Evolutionary conservation across 305 asterid genomes (phyloP), one percentile per base, ranked within the genome.

Genomic region (Petunia hybrid): DNA sequence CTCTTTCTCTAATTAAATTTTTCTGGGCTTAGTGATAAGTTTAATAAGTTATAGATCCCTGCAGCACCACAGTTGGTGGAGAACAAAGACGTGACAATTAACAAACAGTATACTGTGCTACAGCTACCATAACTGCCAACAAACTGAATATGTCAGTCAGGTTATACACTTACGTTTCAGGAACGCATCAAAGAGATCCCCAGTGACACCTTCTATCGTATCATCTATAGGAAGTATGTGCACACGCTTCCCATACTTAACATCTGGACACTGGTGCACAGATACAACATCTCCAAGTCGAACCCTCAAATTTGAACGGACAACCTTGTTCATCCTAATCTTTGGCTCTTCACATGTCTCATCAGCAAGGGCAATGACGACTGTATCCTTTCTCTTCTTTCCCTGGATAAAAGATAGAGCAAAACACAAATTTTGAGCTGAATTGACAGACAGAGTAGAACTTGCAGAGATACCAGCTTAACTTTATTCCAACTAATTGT

Each of bases 191-290:
- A 93, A 93, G 55, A 93, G 89, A 88, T 93, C 95, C 80, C 98
- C 98, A 55, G 95, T 92, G 71, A 93, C 88, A 76, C 98, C 97
- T 87, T 93, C 97, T 8, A 93, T 87, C 3, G 95, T 92, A 83
- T 93, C 98, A 85, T 92, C 98, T 79, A 93, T 76, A 60, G 98
- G 98, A 63, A 93, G 85, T 77, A 92, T 90, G 86, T 92, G 97
- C 53, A 93, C 97, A 60, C 95, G 93, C 85, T 88, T 93, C 70
- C 97, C 97, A 76, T 92, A 92, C 83, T 92, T 93, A 69, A 93
- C 97, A 83, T 92, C 95, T 4, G 95, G 95, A 87, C 97, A 92
- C 87, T 92, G 98, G 85, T 93, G 97, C 51, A 93, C 91, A 39
- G 97, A 92, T 67, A 92, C 97, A 81, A 93, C 95, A 85, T 93